Percentiles rank a stretch among this genome's conserved stretches.
phyloP scores from a whole-genome alignment of 2,329 filamentous ascomycete species.

The Rhinocladiella mackenziei region DNA sequence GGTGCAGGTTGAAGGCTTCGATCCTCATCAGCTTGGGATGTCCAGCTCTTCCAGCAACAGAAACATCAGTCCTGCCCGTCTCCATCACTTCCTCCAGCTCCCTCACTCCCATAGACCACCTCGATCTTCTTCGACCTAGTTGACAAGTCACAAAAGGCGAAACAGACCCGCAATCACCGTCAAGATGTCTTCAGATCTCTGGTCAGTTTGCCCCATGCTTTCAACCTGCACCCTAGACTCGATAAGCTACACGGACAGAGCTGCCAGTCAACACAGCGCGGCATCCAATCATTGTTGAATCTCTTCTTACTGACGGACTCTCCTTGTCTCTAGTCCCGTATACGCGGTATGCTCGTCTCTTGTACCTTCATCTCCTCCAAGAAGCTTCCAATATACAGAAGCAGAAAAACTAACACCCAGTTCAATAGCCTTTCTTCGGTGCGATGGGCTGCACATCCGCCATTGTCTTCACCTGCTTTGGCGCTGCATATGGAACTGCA shows the following conservation, averaged over 20 bases:
- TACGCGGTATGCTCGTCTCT: constrained; percentile 81
- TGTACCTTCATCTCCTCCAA: background rate
- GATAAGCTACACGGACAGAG: constrained; percentile 15
- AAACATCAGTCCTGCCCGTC: background rate
- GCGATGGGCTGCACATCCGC: constrained; percentile 94
- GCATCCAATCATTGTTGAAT: constrained; percentile 7
- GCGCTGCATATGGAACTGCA: constrained; percentile 96
- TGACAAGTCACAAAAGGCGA: constrained; percentile 2
- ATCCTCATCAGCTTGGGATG: no score
- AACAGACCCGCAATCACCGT: constrained; percentile 19
- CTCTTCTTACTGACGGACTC: constrained; percentile 44
- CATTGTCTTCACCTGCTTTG: constrained; percentile 94
- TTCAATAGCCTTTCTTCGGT: constrained; percentile 78
- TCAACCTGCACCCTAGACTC: constrained; percentile 23
- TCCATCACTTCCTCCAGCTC: constrained; percentile 2
- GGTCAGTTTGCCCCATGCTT: constrained; percentile 58
- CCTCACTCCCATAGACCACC: constrained; percentile 3
- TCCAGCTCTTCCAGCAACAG: constrained; percentile 19
- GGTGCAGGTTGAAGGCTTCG: constrained; percentile 10
- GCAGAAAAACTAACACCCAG: no score
- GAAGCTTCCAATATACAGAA: background rate
- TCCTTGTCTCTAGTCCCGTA: constrained; percentile 66
- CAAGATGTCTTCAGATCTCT: constrained; percentile 76
- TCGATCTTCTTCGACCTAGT: background rate
- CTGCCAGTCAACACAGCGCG: background rate